Base-by-base conservation (phyloP, 495 filamentous ascomycete genomes). In the Venustampulla echinocandica region DNA sequence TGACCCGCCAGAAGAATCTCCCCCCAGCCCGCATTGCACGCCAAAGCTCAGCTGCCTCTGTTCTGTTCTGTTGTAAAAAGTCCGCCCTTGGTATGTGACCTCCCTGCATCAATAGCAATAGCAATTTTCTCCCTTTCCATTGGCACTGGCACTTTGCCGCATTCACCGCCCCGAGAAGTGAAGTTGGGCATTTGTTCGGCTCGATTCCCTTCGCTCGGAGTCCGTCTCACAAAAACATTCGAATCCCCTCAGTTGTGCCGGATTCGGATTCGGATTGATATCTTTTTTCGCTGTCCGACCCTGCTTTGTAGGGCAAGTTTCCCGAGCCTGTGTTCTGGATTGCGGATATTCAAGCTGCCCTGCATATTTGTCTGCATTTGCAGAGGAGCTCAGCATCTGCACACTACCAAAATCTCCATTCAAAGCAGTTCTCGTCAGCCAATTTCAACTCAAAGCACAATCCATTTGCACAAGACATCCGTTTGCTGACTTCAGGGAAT, bases 371-470 rank as follows among this genome's bases (percentile, higher is more conserved):
- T 30, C 7, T 30, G 27, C 27, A 30, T 30, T 30, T n/a, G 7
- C 7, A 7, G n/a, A 30, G 27, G 7, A 7, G 27, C n/a, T 30
- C 27, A 30, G 27, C 7, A 30, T 7, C 27, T 30, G 27, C 7
- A 30, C 7, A 30, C 7, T 7, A 7, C 27, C 27, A 7, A n/a
- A 30, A n/a, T 30, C 7, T n/a, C 27, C 27, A 14, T 20, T 23
- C 37, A 23, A 18, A 14, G 14, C n/a, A 19, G 37, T n/a, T 40
- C 15, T 3, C 10, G 7, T 36, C 9, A 44, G 44, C 20, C 14
- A 42, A 3, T 40, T 40, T 15, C 17, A 45, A 44, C 51, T 23
- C 47, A 44, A 38, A 48, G 13, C 18, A 32, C 6, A 47, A 42
- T 4, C 33, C 28, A 30, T 19, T 10, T 23, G 15, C n/a, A 14